Evolutionary conservation across 2,329 filamentous ascomycete species (phyloP), one percentile per base, ranked within the genome.

Genomic region (Epichloe brachyelytri): DNA sequence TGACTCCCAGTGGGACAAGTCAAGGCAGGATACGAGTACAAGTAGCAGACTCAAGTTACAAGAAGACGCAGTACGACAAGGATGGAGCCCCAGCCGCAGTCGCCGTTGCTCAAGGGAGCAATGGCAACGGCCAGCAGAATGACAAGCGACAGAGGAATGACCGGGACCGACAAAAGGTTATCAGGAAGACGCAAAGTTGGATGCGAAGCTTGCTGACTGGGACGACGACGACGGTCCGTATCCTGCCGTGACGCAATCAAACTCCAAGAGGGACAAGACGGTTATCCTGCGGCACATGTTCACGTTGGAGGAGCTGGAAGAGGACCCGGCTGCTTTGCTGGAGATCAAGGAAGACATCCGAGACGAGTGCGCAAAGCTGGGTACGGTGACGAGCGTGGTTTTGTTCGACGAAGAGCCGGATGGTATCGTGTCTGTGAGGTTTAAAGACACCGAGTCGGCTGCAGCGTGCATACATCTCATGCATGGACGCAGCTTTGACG

Each of bases 261-360:
- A 62, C 41, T 66, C 69, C 50, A 76, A 73, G 60, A 85, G 79
- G 69, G 86, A 90, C 60, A 94, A 90, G 65, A 74, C 87, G 15
- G 90, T 95, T 30, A 83, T 97, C 52, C 71, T 98, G 56, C 88
- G 88, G 63, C 83, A 95, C 69, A 95, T 95, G 85, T 98, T 98
- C 68, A 94, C 88, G 1, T 74, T 91, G 41, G 65, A 83, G 55
- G 88, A 95, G 69, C 75, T 97, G 26, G 83, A 89, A 58, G 86
- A 94, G 62, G 90, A 97, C 60, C 82, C 86, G 2, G 82, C 82
- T 0, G 86, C 85, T 1, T 77, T 94, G 53, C 73, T 94, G 38
- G 91, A 97, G 56, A 95, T 97, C 70, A 94, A 94, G 64, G 86
- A 95, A 65, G 93, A 98, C 63, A 87, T 97, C 51, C 80, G 87